These are phyloP conservation scores for Pogostemon cablin DNA, from an alignment of 257 asterid genomes.

Conservation along the genomic window DNA sequence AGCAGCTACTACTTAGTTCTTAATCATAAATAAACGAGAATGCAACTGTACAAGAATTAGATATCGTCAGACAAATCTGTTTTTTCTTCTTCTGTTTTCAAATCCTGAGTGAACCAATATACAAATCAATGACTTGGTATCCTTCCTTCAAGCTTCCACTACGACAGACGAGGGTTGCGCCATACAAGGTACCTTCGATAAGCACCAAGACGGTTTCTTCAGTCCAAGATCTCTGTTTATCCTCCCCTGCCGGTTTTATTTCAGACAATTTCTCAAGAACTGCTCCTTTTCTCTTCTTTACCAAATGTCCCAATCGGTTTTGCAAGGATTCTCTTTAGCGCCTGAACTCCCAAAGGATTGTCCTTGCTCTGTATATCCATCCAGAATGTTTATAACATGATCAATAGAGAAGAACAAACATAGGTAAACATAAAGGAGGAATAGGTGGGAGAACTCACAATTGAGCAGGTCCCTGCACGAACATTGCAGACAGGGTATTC, in stretches of 20 bases:
- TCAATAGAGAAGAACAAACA: background rate
- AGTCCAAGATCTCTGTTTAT: constrained; percentile 8
- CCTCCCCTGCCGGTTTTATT: constrained; percentile 27
- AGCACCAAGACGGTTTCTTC: constrained; percentile 8
- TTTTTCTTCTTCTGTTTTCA: constrained; percentile 27
- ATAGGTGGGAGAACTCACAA: constrained; percentile 36
- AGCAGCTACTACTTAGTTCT: constrained; percentile 30
- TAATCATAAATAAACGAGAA: constrained; percentile 4
- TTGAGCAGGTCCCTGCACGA: constrained; percentile 52
- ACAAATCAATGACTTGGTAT: constrained; percentile 36
- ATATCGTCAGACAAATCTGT: constrained; percentile 30
- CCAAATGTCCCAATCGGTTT: constrained; percentile 46
- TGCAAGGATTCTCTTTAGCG: constrained; percentile 61
- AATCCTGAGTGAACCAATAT: constrained; percentile 29
- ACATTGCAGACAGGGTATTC: constrained; percentile 63
- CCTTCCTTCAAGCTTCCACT: constrained; percentile 1
- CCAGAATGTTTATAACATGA: background rate
- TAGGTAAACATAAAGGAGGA: background rate
- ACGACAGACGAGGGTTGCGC: constrained; percentile 18
- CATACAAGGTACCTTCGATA: background rate
- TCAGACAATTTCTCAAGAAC: constrained; percentile 31
- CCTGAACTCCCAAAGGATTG: constrained; percentile 74
- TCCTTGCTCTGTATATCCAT: constrained; percentile 53
- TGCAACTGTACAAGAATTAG: constrained; percentile 43
- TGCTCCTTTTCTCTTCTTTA: constrained; percentile 40